Percentiles rank a stretch among this genome's conserved stretches.
Conservation (phyloP, 2,329 filamentous ascomycete genomes). For the Hymenoscyphus occultus region DNA sequence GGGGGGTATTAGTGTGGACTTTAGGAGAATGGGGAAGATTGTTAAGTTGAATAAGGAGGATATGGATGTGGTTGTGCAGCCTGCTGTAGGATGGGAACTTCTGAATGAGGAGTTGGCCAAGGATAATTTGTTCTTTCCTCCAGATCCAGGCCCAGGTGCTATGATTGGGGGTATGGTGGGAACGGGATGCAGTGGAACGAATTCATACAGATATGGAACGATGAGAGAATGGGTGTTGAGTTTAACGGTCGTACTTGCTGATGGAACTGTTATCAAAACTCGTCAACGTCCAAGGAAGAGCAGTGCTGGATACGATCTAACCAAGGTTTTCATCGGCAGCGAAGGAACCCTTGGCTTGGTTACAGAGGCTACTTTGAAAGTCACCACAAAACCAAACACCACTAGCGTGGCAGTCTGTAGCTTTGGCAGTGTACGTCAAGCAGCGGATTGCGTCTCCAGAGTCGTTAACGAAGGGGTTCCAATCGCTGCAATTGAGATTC, state of each 20-base stretch:
- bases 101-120: constrained; percentile 74
- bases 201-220: constrained; percentile 88
- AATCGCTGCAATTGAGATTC: constrained; percentile 86
- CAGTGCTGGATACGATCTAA: constrained; percentile 88
- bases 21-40: constrained; percentile 80
- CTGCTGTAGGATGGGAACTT: constrained; percentile 81
- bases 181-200: constrained; percentile 73
- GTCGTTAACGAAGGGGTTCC: constrained; percentile 80
- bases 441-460: constrained; percentile 64
- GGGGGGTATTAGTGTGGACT: constrained; percentile 83
- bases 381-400: constrained; percentile 76
- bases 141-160: constrained; percentile 79
- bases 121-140: constrained; percentile 84
- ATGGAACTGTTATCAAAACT: constrained; percentile 88
- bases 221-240: constrained; percentile 93
- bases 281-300: constrained; percentile 84
- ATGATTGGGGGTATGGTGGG: constrained; percentile 82
- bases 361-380: constrained; percentile 85
- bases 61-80: constrained; percentile 73
- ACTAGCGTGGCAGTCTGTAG: constrained; percentile 75
- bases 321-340: constrained; percentile 82
- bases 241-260: constrained; percentile 83
- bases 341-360: constrained; percentile 90
- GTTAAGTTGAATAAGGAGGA: constrained; percentile 73
- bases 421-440: constrained; percentile 47